Base-by-base conservation (phyloP, 805 yeast species). In the Nakazawaea sp. region DNA sequence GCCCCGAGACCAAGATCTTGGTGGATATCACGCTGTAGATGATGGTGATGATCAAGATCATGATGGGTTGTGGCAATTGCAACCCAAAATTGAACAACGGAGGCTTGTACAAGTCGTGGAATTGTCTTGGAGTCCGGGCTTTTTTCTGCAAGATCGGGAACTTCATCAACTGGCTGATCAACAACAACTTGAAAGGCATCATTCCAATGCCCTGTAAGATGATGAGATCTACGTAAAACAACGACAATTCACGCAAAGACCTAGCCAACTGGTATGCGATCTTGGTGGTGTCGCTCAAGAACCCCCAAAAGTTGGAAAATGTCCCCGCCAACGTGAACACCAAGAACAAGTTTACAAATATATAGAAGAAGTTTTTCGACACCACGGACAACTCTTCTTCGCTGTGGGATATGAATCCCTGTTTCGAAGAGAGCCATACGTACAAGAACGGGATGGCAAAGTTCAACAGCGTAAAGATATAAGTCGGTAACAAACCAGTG, bases 301-400 rank as follows among this genome's bases (percentile, higher is more conserved):
- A 76, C 30, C 82, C 80, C 85, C 86, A 78, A 45, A 77, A 76
- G 47, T 78, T 77, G 5, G 92, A 78, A 1, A 92, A 90, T 1
- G 96, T 86, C 45, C 96, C 96, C 6, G 94, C 95, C 50, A 89
- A 72, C 1, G 97, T 90, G 63, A 92, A 92, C 19, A 90, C 95
- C 52, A 90, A 66, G 53, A 90, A 92, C 71, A 92, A 68, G 58
- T 90, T 90, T 45, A 90, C 95, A 61, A 92, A 92, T 26, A 89
- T 83, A 58, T 88, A 92, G 55, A 92, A 89, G 61, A 89, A 90
- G 63, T 92, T 92, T 60, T 90, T 90, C 19, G 92, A 78, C 2
- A 90, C 94, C 18, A 88, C 75, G 0, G 96, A 82, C 13, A 88
- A 61, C 55, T 92, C 97, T 47, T 85, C 96, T 47, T 92, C 97